Base-by-base conservation (phyloP, 805 yeast genomes). In the Millerozyma miso region DNA sequence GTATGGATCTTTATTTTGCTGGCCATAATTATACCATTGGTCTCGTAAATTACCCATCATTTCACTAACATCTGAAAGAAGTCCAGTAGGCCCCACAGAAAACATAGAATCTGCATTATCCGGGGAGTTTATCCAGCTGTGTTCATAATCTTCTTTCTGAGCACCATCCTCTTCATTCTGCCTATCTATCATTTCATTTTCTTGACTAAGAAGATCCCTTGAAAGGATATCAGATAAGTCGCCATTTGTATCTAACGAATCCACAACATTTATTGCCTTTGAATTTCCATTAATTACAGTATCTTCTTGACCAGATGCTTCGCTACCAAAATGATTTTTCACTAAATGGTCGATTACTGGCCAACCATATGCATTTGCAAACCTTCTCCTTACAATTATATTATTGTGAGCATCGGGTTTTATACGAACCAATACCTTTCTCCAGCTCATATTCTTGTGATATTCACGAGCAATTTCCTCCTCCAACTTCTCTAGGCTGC, bases 341-440 rank as follows among this genome's bases (percentile, higher is more conserved):
- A 85, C 86, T 50, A 90, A 54, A 60, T 91, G 96, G 35, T 83
- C 84, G n/a, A 91, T 73, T 0, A 88, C 96, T 1, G 86, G 88
- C 93, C 97, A 88, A 1, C 99, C 99, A 63, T 84, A 90, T 0
- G 97, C 93, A 63, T 91, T 91, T 4, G 95, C 83, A 69, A 87
- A 93, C 47, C 87, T 67, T 51, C 99, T 73, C 48, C 99, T 71
- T 1, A 91, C 98, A 19, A 88, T 74, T 20, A 93, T 89, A 55
- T 89, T 91, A 55, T 91, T 91, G 58, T 91, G 99, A 0, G 99
- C 97, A 60, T 91, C 99, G 0, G 97, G 97, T 49, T 81, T 77
- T 49, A 93, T 65, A 35, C 80, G 80, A 1, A 90, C 96, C 19
- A 93, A 65, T 2, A 93, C 96, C 62, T 91, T 91, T 35, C 97